phyloP scores from a whole-genome alignment of 108 stramenopile genomes.

The Cyclostephanos invisitatus region DNA sequence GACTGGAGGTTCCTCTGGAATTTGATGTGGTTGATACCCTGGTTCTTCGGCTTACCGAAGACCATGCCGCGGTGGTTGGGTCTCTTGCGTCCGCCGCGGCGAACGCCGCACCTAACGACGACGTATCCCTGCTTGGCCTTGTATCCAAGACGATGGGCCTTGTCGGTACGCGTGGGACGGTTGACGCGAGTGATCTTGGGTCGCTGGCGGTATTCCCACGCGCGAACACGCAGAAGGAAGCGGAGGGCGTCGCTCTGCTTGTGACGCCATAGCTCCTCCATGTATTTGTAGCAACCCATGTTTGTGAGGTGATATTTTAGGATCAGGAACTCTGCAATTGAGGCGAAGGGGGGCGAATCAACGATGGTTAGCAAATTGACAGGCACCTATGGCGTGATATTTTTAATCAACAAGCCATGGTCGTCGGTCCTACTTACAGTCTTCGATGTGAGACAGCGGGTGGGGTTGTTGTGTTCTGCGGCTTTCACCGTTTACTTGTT shows the following conservation, averaged over 20 bases:
- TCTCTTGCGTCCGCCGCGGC: constrained; percentile 99
- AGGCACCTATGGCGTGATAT: not conserved
- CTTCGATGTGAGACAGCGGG: not conserved
- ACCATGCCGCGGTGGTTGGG: constrained; percentile 99
- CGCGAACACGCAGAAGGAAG: constrained; percentile 99
- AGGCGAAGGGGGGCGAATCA: not conserved
- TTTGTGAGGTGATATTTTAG: constrained; percentile 14
- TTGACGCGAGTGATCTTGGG: constrained; percentile 89
- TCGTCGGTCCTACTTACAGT: not conserved
- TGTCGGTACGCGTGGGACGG: constrained; percentile 98
- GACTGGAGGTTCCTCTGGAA: constrained; percentile 96
- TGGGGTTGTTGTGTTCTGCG: not conserved
- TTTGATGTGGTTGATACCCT: constrained; percentile 99
- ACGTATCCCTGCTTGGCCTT: constrained; percentile 99
- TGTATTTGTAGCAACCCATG: constrained; percentile 99
- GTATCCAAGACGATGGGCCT: constrained; percentile 99
- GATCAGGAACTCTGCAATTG: not conserved
- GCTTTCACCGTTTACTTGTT: constrained; percentile 1
- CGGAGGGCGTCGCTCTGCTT: constrained; percentile 99
- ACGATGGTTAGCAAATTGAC: not conserved
- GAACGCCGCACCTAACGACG: constrained; percentile 97
- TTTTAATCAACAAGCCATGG: not conserved
- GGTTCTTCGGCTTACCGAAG: constrained; percentile 99
- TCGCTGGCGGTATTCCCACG: constrained; percentile 99
- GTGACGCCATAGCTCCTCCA: constrained; percentile 99